A percentile compares a stretch with the other conserved stretches of the same genome.
Evolutionary conservation across 2,329 filamentous ascomycete species (phyloP).

Genomic region (Colletotrichum sidae): DNA sequence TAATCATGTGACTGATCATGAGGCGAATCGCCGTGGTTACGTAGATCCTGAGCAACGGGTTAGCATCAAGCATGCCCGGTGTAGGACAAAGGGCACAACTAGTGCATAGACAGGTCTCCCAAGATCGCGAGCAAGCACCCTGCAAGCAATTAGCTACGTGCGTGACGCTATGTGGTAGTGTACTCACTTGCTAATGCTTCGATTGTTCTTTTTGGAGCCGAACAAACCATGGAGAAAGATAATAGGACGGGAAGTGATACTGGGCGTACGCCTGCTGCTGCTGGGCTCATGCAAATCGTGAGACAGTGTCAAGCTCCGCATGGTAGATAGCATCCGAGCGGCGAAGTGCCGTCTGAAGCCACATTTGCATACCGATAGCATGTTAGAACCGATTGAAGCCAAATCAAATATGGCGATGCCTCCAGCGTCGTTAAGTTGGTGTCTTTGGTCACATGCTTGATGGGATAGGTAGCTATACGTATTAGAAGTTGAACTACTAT

Average conservation of each 20-base stretch:
- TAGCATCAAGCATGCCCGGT: conserved; percentile 33
- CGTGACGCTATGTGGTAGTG: not conserved
- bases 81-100: conserved; percentile 58
- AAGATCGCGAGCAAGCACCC: conserved; percentile 83
- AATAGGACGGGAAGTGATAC: conserved; percentile 70
- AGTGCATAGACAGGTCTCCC: conserved; percentile 85
- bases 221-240: conserved; percentile 94
- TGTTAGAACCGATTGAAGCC: too few relatives aligned
- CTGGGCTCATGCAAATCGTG: conserved; percentile 75
- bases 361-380: too few relatives aligned
- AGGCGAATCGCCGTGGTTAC: conserved; percentile 93
- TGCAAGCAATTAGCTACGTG: conserved; percentile 49
- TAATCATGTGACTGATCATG: conserved; percentile 85
- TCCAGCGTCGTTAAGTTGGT: too few relatives aligned
- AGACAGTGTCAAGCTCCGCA: conserved; percentile 46
- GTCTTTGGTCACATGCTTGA: too few relatives aligned
- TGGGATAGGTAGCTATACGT: too few relatives aligned
- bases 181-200: conserved; percentile 91
- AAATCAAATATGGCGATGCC: too few relatives aligned
- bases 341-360: not conserved
- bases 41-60: conserved; percentile 72
- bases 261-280: conserved; percentile 45
- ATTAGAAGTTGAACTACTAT: too few relatives aligned
- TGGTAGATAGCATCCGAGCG: not conserved
- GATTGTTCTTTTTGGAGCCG: conserved; percentile 94